Evolutionary conservation across 2,329 filamentous ascomycete species (phyloP).

Genomic region (Fusarium pseudocircinatum): DNA sequence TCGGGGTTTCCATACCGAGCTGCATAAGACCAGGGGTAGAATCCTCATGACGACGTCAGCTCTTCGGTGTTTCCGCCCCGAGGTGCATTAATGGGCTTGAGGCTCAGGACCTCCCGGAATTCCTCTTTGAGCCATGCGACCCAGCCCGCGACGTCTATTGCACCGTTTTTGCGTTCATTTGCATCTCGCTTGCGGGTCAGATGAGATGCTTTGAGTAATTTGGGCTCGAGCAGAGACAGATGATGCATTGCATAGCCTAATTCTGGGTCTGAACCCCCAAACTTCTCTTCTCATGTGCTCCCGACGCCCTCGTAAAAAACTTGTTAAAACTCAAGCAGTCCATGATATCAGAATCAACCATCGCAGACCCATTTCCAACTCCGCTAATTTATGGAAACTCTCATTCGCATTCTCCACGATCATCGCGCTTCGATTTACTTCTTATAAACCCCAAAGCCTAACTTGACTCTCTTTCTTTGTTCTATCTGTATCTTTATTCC

Average conservation of each 20-base stretch:
- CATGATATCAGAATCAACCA: slow-evolving; percentile 24
- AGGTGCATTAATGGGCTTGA: slow-evolving; percentile 10
- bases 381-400: slow-evolving; percentile 30
- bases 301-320: slow-evolving; percentile 8
- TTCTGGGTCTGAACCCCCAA: slow-evolving; percentile 19
- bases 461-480: slow-evolving; percentile 1
- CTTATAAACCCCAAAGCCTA: slow-evolving; percentile 18
- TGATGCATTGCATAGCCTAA: slow-evolving; percentile 20
- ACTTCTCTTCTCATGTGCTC: not conserved
- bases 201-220: not conserved
- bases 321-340: not conserved
- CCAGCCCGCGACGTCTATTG: slow-evolving; percentile 16
- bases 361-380: slow-evolving; percentile 17
- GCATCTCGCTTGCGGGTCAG: slow-evolving; percentile 16
- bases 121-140: slow-evolving; percentile 15
- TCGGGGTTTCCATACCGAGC: not conserved
- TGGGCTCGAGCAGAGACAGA: not conserved
- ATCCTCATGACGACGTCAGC: slow-evolving; percentile 10
- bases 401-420: slow-evolving; percentile 14
- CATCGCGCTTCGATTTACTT: not conserved
- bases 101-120: slow-evolving; percentile 27
- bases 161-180: not conserved
- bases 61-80: not conserved
- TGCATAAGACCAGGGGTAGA: slow-evolving; percentile 17
- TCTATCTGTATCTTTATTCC: not conserved